phyloP scores from a whole-genome alignment of 2,329 filamentous ascomycete species.

The Byssothecium circinans region DNA sequence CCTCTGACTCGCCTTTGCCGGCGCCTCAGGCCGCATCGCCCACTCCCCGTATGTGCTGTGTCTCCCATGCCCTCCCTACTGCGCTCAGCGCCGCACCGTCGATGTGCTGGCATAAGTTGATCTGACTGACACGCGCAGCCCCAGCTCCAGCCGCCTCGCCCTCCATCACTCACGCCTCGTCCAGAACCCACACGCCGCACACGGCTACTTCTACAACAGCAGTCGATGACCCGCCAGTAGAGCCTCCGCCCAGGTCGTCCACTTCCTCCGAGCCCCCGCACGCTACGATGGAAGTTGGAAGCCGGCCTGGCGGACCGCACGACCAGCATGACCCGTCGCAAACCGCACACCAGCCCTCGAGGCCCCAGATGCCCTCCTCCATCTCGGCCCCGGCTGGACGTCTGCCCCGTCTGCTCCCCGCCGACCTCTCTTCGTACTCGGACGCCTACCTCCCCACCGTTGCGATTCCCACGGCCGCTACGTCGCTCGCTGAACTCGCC shows the following conservation, averaged over 20 bases:
- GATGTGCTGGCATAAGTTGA: slow-evolving; percentile 7
- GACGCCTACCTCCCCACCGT: slow-evolving; percentile 61
- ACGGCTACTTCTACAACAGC: slow-evolving; percentile 42
- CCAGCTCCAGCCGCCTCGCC: slow-evolving; percentile 57
- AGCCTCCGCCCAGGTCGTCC: slow-evolving; percentile 54
- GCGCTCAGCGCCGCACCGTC: not conserved
- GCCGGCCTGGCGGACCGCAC: slow-evolving; percentile 37
- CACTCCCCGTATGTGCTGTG: slow-evolving; percentile 59
- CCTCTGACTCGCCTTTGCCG: slow-evolving; percentile 57
- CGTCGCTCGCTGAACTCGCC: slow-evolving; percentile 74
- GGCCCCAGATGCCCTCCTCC: slow-evolving; percentile 45
- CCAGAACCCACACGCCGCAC: slow-evolving; percentile 58
- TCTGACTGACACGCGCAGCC: slow-evolving; percentile 27
- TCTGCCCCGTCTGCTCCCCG: slow-evolving; percentile 60
- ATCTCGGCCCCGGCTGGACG: slow-evolving; percentile 51
- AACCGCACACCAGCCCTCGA: slow-evolving; percentile 1
- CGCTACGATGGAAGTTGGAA: slow-evolving; percentile 35
- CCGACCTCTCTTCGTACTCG: slow-evolving; percentile 67
- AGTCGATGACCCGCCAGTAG: slow-evolving; percentile 54
- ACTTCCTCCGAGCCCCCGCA: slow-evolving; percentile 29
- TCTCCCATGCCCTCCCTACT: slow-evolving; percentile 4
- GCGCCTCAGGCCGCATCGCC: slow-evolving; percentile 54
- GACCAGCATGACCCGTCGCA: slow-evolving; percentile 24
- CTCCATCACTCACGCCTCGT: slow-evolving; percentile 53
- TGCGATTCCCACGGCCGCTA: slow-evolving; percentile 61